Conservation (phyloP, 441 rosid genomes). For the Gossypium laxum region DNA sequence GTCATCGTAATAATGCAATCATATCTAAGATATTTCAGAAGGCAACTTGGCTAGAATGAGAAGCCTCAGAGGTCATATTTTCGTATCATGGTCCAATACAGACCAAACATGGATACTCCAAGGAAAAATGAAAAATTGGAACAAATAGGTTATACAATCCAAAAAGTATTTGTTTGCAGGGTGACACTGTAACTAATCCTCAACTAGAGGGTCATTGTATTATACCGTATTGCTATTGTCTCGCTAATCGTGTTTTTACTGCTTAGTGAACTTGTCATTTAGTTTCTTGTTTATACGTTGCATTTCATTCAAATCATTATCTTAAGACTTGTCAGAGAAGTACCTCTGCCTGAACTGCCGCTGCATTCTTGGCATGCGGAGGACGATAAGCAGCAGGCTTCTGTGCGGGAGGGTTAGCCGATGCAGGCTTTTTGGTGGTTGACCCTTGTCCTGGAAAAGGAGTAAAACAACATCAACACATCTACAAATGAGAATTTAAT, state of each 20-base stretch:
- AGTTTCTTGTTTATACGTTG: neutral
- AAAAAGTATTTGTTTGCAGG: neutral
- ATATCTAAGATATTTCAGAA: neutral
- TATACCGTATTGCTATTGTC: neutral
- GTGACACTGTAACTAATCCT: neutral
- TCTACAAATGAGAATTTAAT: neutral
- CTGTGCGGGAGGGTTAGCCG: slow-evolving; percentile 26
- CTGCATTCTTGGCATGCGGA: slow-evolving; percentile 79
- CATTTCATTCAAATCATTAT: neutral
- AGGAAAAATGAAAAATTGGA: neutral
- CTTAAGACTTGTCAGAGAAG: neutral
- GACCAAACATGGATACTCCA: neutral
- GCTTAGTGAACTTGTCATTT: neutral
- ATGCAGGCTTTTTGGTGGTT: slow-evolving; percentile 37
- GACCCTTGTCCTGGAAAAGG: slow-evolving; percentile 51
- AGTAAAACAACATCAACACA: slow-evolving; percentile 9
- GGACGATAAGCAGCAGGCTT: slow-evolving; percentile 89
- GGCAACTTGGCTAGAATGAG: neutral
- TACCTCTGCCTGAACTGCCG: slow-evolving; percentile 79
- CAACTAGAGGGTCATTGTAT: neutral
- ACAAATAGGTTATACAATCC: neutral
- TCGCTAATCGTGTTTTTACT: neutral
- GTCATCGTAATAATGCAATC: neutral
- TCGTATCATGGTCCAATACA: neutral
- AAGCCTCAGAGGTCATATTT: neutral